Percentiles rank a stretch among this genome's conserved stretches.
phyloP scores from a whole-genome alignment of 371 early-diverging fungal genomes.

The Rhizopus arrhizus region DNA sequence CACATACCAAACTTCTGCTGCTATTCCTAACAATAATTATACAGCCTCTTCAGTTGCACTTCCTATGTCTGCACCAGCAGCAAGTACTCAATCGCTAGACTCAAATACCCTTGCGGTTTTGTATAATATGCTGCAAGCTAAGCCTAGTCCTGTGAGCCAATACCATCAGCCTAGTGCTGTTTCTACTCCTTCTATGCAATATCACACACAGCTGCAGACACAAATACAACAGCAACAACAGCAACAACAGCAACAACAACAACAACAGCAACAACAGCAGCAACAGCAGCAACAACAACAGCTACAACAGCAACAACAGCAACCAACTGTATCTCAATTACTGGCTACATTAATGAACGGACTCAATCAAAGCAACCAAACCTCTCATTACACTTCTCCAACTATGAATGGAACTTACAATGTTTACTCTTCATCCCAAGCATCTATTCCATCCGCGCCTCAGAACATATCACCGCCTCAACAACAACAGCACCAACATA shows the following conservation, averaged over 20 bases:
- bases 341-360: conserved; percentile 28
- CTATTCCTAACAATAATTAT: neutral
- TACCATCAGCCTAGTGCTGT: neutral
- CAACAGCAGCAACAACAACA: neutral
- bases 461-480: neutral
- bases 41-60: neutral
- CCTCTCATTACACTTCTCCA: neutral
- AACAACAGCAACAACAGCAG: neutral
- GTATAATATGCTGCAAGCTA: conserved; percentile 21
- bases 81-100: conserved; percentile 13
- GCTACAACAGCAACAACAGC: conserved; percentile 8
- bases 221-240: neutral
- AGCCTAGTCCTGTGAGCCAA: conserved; percentile 8
- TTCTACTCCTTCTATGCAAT: neutral
- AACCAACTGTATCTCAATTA: conserved; percentile 23
- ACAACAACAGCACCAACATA: conserved; percentile 10
- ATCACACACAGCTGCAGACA: neutral
- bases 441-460: neutral
- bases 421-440: neutral
- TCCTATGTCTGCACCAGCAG: neutral
- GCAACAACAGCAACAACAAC: conserved; percentile 3
- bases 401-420: neutral
- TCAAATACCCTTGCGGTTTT: conserved; percentile 28
- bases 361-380: conserved; percentile 5
- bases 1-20: neutral